Evolutionary conservation across 139 green algal species (phyloP).

Genomic region (Volvox africanus): DNA sequence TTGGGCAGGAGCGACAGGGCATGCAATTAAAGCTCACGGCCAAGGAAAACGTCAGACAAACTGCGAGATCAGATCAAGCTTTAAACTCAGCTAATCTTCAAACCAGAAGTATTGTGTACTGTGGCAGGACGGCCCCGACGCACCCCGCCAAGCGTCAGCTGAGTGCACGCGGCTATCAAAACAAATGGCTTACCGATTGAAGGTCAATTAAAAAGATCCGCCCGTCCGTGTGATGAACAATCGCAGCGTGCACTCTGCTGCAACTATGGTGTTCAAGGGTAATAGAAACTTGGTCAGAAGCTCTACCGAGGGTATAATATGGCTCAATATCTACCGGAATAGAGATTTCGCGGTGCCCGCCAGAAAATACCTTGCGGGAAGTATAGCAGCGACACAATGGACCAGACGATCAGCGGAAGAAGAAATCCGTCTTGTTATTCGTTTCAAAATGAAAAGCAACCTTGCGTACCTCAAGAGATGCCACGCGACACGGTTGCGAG

Average conservation of each 20-base stretch:
- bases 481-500: conserved; percentile 52
- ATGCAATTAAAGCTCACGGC: too few relatives aligned
- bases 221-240: conserved; percentile 82
- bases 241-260: conserved; percentile 69
- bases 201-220: conserved; percentile 83
- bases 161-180: too few relatives aligned
- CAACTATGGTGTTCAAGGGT: conserved; percentile 51
- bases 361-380: conserved; percentile 2
- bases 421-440: neutral
- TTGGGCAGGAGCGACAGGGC: too few relatives aligned
- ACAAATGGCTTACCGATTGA: neutral
- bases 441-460: neutral
- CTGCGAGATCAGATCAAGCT: too few relatives aligned
- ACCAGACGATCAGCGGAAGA: too few relatives aligned
- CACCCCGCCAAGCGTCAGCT: too few relatives aligned
- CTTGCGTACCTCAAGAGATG: conserved; percentile 50
- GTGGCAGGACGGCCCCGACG: too few relatives aligned
- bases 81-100: too few relatives aligned
- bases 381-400: neutral
- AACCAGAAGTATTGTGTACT: too few relatives aligned
- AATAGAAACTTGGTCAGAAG: conserved; percentile 64
- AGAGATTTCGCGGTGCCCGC: neutral
- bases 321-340: conserved; percentile 51
- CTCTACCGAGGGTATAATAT: conserved; percentile 58
- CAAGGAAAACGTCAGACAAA: too few relatives aligned